Percentiles rank a stretch among this genome's conserved stretches.
Evolutionary conservation across 2,329 filamentous ascomycete genomes (phyloP).

Genomic region (Clonostachys byssicola): DNA sequence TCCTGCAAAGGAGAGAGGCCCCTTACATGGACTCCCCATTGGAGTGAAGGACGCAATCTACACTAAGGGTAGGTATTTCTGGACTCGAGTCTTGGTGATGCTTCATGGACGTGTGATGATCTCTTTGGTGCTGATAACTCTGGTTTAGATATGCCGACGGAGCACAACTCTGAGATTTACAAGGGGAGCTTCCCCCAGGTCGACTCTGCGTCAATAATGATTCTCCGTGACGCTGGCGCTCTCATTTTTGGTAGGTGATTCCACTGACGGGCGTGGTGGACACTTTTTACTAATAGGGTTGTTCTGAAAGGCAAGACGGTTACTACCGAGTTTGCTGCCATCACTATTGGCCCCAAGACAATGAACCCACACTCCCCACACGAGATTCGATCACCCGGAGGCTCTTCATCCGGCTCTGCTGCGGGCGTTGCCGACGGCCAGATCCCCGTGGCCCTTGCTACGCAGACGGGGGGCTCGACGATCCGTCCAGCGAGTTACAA

Average conservation of each 20-base stretch:
- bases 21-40: constrained; percentile 22
- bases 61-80: constrained; percentile 35
- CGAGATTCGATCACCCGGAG: constrained; percentile 57
- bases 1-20: constrained; percentile 3
- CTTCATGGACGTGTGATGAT: background rate
- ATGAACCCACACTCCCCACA: constrained; percentile 58
- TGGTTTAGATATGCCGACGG: constrained; percentile 50
- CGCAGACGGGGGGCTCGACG: constrained; percentile 62
- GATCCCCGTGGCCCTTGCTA: constrained; percentile 55
- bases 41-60: constrained; percentile 55
- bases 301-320: constrained; percentile 26
- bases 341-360: constrained; percentile 45
- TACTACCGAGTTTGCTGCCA: constrained; percentile 62
- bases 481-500: constrained; percentile 63
- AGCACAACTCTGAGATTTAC: constrained; percentile 53
- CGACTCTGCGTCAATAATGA: constrained; percentile 45
- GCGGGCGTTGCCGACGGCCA: constrained; percentile 64
- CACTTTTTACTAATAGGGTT: too few species aligned
- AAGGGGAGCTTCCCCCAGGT: constrained; percentile 32
- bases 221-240: constrained; percentile 48
- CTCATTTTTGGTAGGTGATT: constrained; percentile 36
- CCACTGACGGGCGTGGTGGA: too few species aligned
- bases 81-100: background rate
- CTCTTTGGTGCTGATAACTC: background rate
- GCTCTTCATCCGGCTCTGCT: constrained; percentile 63